A percentile compares a stretch with the other conserved stretches of the same genome.
Conservation (phyloP, 2,329 filamentous ascomycete species). For the Botryosphaeria dothidea region DNA sequence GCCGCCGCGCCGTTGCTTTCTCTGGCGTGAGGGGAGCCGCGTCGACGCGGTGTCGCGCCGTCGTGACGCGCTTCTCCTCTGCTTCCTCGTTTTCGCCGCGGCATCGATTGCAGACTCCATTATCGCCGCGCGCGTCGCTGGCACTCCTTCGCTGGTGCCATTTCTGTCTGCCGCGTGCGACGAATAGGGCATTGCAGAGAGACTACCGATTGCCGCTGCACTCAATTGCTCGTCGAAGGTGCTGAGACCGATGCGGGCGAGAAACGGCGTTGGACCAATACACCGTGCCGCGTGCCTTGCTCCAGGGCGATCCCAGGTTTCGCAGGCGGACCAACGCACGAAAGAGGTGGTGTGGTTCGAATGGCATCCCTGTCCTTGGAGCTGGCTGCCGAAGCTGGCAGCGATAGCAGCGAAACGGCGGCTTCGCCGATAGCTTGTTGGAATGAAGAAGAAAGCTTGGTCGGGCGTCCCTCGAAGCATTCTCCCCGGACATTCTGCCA, state of each 20-base stretch:
- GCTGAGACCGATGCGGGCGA: neutral
- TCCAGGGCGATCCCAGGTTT: constrained; percentile 5
- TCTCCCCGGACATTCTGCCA: neutral
- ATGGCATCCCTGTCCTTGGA: constrained; percentile 1
- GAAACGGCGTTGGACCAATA: neutral
- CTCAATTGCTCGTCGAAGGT: neutral
- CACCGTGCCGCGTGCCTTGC: constrained; percentile 5
- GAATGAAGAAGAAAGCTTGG: neutral
- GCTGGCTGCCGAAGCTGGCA: neutral
- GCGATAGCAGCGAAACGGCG: neutral
- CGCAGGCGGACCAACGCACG: neutral
- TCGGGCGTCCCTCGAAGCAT: neutral
- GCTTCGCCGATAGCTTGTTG: neutral
- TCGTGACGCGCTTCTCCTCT: neutral
- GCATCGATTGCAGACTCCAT: neutral
- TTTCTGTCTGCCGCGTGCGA: neutral
- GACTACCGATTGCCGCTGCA: neutral
- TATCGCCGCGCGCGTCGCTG: neutral
- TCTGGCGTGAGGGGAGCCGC: neutral
- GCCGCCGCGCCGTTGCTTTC: neutral
- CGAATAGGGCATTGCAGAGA: neutral
- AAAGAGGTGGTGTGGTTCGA: neutral
- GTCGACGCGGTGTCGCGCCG: neutral
- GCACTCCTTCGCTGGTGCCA: neutral
- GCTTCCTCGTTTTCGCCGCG: neutral